Conservation (phyloP, 2,329 filamentous ascomycete genomes). For the Neurospora sp. region DNA sequence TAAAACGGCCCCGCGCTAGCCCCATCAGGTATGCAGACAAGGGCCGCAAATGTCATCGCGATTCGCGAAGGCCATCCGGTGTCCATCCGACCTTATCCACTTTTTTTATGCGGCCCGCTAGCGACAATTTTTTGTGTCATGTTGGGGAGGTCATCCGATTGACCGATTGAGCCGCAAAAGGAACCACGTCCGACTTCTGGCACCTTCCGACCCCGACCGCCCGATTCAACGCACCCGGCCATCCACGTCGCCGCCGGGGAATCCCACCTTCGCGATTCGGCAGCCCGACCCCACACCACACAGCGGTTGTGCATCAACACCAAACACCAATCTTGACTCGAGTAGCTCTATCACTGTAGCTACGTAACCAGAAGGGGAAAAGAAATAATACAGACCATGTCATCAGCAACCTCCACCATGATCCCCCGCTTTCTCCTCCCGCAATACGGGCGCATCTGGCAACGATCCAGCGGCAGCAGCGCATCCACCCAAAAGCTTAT, state of each 20-base stretch:
- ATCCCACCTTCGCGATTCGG: not conserved
- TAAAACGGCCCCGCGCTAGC: conserved; percentile 1
- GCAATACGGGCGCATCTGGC: conserved; percentile 47
- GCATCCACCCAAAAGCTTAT: conserved; percentile 12
- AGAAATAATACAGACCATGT: not conserved
- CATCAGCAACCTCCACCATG: conserved; percentile 31
- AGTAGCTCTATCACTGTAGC: not conserved
- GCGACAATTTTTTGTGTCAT: not conserved
- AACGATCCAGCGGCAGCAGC: conserved; percentile 13
- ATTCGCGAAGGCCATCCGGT: not conserved
- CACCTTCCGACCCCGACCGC: not conserved
- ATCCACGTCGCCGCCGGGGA: not conserved
- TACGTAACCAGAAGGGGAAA: not conserved
- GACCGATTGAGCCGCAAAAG: not conserved
- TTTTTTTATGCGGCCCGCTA: not conserved
- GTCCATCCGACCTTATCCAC: not conserved
- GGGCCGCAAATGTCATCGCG: not conserved
- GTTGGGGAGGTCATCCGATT: not conserved
- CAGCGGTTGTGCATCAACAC: not conserved
- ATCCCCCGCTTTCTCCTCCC: conserved; percentile 63
- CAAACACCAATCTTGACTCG: not conserved
- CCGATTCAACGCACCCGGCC: not conserved
- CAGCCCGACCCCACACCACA: not conserved
- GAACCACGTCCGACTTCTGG: not conserved
- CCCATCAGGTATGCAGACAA: not conserved